phyloP scores from a whole-genome alignment of 768 basidiomycete genomes.

The Tremella fuciformis region DNA sequence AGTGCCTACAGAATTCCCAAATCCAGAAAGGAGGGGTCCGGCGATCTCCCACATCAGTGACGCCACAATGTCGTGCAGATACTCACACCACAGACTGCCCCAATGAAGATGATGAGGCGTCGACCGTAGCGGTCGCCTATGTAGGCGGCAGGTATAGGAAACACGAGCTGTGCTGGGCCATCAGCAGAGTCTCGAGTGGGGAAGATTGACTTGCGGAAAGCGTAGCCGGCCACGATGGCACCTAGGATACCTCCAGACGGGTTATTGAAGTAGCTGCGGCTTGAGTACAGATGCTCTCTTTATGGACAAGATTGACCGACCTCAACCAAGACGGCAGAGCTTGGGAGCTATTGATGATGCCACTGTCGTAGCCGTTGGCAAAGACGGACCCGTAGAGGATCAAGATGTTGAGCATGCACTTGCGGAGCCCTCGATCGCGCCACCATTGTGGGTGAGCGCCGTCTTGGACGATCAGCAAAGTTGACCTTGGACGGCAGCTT shows the following conservation, averaged over 20 bases:
- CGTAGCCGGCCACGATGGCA: constrained; percentile 28
- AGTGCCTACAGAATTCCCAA: constrained; percentile 6
- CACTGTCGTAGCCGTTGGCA: constrained; percentile 7
- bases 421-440: constrained; percentile 18
- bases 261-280: constrained; percentile 32
- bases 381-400: constrained; percentile 17
- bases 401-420: constrained; percentile 8
- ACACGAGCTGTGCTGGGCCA: not conserved
- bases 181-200: not conserved
- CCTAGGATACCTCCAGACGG: constrained; percentile 32
- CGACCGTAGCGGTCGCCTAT: not conserved
- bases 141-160: not conserved
- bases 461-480: constrained; percentile 11
- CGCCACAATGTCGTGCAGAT: not conserved
- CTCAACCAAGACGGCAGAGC: not conserved
- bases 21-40: constrained; percentile 18
- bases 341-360: not conserved
- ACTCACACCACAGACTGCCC: not conserved
- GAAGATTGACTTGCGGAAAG: constrained; percentile 13
- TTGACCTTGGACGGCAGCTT: too few relatives aligned
- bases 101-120: not conserved
- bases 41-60: constrained; percentile 7
- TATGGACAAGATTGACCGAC: not conserved
- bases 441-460: constrained; percentile 20
- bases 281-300: too few relatives aligned